Conservation (phyloP, 768 basidiomycete genomes). For the Collybia nuda region DNA sequence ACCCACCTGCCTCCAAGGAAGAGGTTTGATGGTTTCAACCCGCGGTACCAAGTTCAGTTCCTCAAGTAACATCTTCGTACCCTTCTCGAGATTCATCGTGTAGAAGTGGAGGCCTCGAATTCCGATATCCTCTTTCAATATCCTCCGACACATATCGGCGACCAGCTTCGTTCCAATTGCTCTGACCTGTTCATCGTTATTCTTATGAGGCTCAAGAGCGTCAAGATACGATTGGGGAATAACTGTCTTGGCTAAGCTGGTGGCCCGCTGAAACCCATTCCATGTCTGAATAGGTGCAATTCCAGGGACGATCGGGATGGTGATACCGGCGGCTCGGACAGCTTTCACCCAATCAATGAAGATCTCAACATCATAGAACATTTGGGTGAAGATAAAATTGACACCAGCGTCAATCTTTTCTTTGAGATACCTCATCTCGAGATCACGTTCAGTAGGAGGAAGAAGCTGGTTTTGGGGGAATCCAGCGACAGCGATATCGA, state of each 20-base stretch:
- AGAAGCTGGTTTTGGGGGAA: constrained; percentile 84
- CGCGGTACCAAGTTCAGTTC: constrained; percentile 87
- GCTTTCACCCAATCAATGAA: constrained; percentile 91
- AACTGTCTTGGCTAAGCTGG: constrained; percentile 70
- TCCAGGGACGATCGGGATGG: constrained; percentile 89
- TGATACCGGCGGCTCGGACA: constrained; percentile 83
- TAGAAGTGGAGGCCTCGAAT: constrained; percentile 94
- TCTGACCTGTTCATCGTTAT: constrained; percentile 89
- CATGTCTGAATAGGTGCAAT: constrained; percentile 95
- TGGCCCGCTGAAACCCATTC: constrained; percentile 90
- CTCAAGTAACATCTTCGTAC: constrained; percentile 91
- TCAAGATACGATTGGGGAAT: constrained; percentile 80
- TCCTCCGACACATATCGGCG: constrained; percentile 89
- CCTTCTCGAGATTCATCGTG: constrained; percentile 96
- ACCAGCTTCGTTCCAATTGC: constrained; percentile 93
- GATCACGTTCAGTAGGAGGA: constrained; percentile 68
- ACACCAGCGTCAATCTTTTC: constrained; percentile 90
- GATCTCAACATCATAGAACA: constrained; percentile 94
- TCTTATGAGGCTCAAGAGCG: constrained; percentile 82
- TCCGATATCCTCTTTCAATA: constrained; percentile 76
- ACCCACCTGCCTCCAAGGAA: constrained; percentile 93
- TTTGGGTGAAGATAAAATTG: constrained; percentile 95
- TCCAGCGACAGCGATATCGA: constrained; percentile 92
- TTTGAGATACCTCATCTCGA: constrained; percentile 85
- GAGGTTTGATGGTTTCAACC: constrained; percentile 88